These are phyloP conservation scores for Arthrobotrys pseudoclavata DNA, from an alignment of 2,329 filamentous ascomycete genomes.

Conservation along the genomic window DNA sequence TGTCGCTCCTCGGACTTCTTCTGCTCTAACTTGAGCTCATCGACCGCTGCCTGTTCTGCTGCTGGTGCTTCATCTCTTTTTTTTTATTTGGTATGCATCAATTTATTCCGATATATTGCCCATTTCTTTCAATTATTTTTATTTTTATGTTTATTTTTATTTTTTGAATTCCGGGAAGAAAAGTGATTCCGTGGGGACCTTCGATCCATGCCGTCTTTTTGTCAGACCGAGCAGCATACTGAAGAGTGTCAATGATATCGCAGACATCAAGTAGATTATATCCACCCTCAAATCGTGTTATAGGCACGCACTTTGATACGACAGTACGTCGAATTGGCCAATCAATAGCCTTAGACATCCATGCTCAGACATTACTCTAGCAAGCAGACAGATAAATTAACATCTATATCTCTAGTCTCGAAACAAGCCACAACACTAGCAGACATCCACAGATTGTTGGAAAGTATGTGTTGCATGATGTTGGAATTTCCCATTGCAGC, in stretches of 20 bases:
- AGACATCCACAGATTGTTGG: background rate
- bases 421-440: background rate
- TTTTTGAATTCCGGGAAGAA: too few species aligned
- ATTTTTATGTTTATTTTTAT: background rate
- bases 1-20: constrained; percentile 7
- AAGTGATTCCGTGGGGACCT: background rate
- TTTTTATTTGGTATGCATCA: too few species aligned
- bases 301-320: too few species aligned
- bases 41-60: background rate
- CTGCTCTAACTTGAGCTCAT: constrained; percentile 23
- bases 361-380: too few species aligned
- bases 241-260: background rate
- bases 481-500: constrained; percentile 39
- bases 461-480: constrained; percentile 43
- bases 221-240: background rate
- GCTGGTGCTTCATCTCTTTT: too few species aligned
- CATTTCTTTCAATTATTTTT: background rate
- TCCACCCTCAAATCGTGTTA: background rate
- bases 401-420: too few species aligned
- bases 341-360: too few species aligned
- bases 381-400: too few species aligned
- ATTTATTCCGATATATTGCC: background rate
- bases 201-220: background rate
- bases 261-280: background rate
- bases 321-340: too few species aligned